A percentile compares a stretch with the other conserved stretches of the same genome.
phyloP scores from a whole-genome alignment of 2,329 filamentous ascomycete species.

The Fusarium veterinarium region DNA sequence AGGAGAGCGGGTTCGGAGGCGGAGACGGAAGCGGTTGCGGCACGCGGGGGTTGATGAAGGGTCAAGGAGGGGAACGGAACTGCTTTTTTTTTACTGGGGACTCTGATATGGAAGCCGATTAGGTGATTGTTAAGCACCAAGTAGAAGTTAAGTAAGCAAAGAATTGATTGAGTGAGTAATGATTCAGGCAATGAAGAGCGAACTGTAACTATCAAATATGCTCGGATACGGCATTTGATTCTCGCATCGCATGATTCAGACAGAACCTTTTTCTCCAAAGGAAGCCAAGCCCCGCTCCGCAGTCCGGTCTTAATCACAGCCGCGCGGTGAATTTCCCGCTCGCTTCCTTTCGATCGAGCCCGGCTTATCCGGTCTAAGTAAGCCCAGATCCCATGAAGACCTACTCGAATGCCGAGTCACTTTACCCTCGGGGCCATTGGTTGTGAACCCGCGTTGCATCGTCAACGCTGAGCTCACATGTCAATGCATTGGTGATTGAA shows the following conservation, averaged over 20 bases:
- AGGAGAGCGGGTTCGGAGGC: slow-evolving; percentile 38
- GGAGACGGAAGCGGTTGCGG: slow-evolving; percentile 34
- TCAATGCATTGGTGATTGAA: slow-evolving; percentile 7
- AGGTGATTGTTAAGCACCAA: slow-evolving; percentile 16
- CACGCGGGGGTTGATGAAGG: slow-evolving; percentile 21
- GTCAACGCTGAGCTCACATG: slow-evolving; percentile 39
- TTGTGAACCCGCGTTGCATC: slow-evolving; percentile 18
- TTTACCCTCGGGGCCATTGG: slow-evolving; percentile 15
- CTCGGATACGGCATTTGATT: slow-evolving; percentile 2
- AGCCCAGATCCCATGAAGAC: background rate
- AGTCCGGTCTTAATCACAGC: slow-evolving; percentile 38
- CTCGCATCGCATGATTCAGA: slow-evolving; percentile 43
- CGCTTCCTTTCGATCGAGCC: slow-evolving; percentile 1
- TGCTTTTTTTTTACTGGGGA: background rate
- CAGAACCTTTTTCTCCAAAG: slow-evolving; percentile 18
- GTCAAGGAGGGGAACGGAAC: slow-evolving; percentile 17
- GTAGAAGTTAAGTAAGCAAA: background rate
- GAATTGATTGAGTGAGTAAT: background rate
- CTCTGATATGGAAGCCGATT: slow-evolving; percentile 9
- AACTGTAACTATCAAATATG: slow-evolving; percentile 3
- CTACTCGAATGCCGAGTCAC: slow-evolving; percentile 7
- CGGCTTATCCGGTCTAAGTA: slow-evolving; percentile 40
- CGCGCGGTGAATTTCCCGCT: slow-evolving; percentile 45
- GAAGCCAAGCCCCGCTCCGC: slow-evolving; percentile 22
- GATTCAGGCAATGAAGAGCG: background rate